A percentile compares a stretch with the other conserved stretches of the same genome.
phyloP scores from a whole-genome alignment of 169 alveolate species.

The Theileria orientalis region DNA sequence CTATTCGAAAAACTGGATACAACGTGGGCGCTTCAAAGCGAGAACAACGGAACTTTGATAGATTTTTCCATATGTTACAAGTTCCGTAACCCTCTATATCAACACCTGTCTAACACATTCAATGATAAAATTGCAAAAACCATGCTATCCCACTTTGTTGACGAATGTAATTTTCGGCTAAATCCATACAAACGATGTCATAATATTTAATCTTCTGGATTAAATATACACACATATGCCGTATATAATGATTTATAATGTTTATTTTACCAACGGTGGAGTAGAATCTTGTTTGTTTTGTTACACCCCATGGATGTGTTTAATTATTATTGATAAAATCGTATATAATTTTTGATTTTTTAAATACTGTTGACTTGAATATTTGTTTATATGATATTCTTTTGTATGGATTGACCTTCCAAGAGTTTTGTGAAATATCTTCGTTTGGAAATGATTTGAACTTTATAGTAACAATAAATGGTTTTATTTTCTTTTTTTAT shows the following conservation, averaged over 20 bases:
- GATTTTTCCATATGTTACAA: slow-evolving; percentile 42
- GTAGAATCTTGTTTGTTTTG: not conserved
- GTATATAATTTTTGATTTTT: not conserved
- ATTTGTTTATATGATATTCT: too few species aligned
- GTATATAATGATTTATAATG: too few species aligned
- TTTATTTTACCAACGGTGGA: not conserved
- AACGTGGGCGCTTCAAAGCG: slow-evolving; percentile 30
- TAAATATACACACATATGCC: not conserved
- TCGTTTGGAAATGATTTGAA: too few species aligned
- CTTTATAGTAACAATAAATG: too few species aligned
- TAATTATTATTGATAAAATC: not conserved
- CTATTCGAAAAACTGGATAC: slow-evolving; percentile 53
- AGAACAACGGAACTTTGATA: slow-evolving; percentile 21
- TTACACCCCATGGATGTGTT: not conserved
- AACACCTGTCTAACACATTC: slow-evolving; percentile 31
- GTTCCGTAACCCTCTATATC: slow-evolving; percentile 40
- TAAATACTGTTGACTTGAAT: too few species aligned
- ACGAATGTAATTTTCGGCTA: slow-evolving; percentile 49
- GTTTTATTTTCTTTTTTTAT: too few species aligned
- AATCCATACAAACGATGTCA: not conserved
- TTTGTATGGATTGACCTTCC: too few species aligned
- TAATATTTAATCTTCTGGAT: not conserved
- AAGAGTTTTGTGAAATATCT: too few species aligned
- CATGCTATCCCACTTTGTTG: slow-evolving; percentile 47
- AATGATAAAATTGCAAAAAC: slow-evolving; percentile 23